Conservation (phyloP, 768 basidiomycete species). For the Mycena indigotica region DNA sequence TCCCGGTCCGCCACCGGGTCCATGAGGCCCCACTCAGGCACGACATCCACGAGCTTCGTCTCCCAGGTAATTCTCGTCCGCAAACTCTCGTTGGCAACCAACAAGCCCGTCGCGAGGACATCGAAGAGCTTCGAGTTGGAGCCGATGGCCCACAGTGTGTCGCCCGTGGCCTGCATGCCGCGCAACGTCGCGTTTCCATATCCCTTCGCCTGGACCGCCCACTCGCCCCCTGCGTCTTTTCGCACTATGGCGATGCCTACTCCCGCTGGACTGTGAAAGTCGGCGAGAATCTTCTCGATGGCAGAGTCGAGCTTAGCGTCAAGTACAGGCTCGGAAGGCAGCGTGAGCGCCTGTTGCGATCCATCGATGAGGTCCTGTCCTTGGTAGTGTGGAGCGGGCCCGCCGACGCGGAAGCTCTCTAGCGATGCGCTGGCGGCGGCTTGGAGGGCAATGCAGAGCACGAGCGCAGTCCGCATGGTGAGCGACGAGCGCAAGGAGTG, state of each 20-base stretch:
- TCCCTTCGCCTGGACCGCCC: conserved; percentile 34
- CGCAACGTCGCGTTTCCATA: conserved; percentile 31
- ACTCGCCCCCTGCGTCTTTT: conserved; percentile 26
- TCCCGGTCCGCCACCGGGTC: conserved; percentile 25
- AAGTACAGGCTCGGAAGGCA: too few relatives aligned
- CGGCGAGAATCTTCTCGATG: conserved; percentile 26
- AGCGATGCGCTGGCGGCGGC: too few relatives aligned
- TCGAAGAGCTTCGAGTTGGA: conserved; percentile 31
- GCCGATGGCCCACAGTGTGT: conserved; percentile 32
- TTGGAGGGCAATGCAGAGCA: too few relatives aligned
- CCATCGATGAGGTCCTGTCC: too few relatives aligned
- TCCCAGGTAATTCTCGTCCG: conserved; percentile 24
- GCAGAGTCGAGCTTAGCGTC: conserved; percentile 29
- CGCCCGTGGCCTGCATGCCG: conserved; percentile 26
- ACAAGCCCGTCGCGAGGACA: conserved; percentile 9
- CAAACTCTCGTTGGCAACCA: conserved; percentile 28
- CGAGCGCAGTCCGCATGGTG: too few relatives aligned
- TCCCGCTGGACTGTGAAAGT: conserved; percentile 33
- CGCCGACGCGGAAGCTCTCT: too few relatives aligned
- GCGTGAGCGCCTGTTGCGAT: too few relatives aligned
- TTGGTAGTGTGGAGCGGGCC: too few relatives aligned
- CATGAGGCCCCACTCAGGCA: conserved; percentile 27
- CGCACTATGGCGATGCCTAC: conserved; percentile 31
- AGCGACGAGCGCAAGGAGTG: too few relatives aligned
- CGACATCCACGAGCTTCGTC: conserved; percentile 23